Conservation (phyloP, 116 monocot species). For the Iris pallida region DNA sequence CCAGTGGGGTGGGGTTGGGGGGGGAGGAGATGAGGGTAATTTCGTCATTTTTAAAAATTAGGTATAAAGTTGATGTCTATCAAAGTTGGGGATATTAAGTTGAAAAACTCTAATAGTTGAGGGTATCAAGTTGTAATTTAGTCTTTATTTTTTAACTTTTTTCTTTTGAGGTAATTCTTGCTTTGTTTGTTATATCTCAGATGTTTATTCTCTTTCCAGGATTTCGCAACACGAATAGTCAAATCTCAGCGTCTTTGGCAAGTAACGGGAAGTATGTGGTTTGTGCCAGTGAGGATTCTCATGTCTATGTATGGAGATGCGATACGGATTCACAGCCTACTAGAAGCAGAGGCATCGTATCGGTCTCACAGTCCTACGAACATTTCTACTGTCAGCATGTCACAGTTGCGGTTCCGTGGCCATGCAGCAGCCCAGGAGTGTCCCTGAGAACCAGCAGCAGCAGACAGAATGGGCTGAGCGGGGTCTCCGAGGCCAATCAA, state of each 20-base stretch:
- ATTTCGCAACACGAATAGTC: conserved; percentile 90
- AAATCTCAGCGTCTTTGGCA: conserved; percentile 82
- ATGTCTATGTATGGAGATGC: conserved; percentile 84
- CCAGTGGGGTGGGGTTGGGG: too few relatives aligned
- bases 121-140: too few relatives aligned
- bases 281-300: conserved; percentile 88
- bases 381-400: conserved; percentile 77
- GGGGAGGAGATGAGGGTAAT: too few relatives aligned
- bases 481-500: conserved; percentile 6
- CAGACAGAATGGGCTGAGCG: conserved; percentile 13
- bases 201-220: conserved; percentile 32
- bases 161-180: too few relatives aligned
- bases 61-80: too few relatives aligned
- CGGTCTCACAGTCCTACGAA: conserved; percentile 63
- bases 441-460: conserved; percentile 4
- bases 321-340: conserved; percentile 49
- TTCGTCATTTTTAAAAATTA: too few relatives aligned
- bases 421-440: conserved; percentile 19
- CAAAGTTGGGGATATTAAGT: too few relatives aligned
- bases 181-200: too few relatives aligned
- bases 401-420: conserved; percentile 82
- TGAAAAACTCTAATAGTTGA: too few relatives aligned
- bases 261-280: conserved; percentile 72
- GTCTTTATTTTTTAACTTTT: too few relatives aligned
- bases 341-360: conserved; percentile 34